Conservation (phyloP, 108 stramenopile genomes). For the Nitzschia putrida region DNA sequence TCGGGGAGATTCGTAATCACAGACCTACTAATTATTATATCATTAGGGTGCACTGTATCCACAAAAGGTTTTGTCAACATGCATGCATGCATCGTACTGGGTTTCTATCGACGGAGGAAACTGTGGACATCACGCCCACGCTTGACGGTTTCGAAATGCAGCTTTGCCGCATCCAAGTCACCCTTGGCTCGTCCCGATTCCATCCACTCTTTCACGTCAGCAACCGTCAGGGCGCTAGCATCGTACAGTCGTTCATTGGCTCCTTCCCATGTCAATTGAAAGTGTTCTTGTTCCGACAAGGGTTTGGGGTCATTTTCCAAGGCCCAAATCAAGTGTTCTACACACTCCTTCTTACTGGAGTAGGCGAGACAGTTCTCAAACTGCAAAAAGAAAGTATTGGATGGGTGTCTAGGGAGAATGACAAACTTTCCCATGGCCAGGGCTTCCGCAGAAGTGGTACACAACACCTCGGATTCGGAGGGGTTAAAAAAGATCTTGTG, state of each 20-base stretch:
- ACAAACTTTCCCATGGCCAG: constrained; percentile 96
- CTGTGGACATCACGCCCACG: constrained; percentile 49
- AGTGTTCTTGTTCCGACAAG: constrained; percentile 61
- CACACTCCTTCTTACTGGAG: constrained; percentile 71
- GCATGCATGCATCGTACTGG: not conserved
- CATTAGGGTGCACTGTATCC: too few relatives aligned
- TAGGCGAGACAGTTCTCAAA: constrained; percentile 83
- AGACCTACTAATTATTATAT: too few relatives aligned
- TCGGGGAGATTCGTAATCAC: constrained; percentile 1
- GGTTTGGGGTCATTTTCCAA: constrained; percentile 74
- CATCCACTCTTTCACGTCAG: constrained; percentile 53
- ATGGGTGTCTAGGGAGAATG: constrained; percentile 77
- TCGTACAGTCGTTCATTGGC: constrained; percentile 87
- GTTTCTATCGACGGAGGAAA: constrained; percentile 18
- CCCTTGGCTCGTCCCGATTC: constrained; percentile 52
- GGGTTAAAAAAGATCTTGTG: constrained; percentile 93
- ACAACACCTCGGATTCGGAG: constrained; percentile 88
- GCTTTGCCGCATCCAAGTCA: constrained; percentile 55
- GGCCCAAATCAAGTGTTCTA: constrained; percentile 65
- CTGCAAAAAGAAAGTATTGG: constrained; percentile 89
- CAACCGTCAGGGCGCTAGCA: constrained; percentile 53
- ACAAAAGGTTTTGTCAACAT: too few relatives aligned
- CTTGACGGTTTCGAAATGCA: constrained; percentile 56
- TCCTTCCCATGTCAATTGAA: constrained; percentile 89
- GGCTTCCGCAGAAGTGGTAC: constrained; percentile 94